These are phyloP conservation scores for Aspergillus diversus DNA, from an alignment of 495 filamentous ascomycete species.

Conservation along the genomic window DNA sequence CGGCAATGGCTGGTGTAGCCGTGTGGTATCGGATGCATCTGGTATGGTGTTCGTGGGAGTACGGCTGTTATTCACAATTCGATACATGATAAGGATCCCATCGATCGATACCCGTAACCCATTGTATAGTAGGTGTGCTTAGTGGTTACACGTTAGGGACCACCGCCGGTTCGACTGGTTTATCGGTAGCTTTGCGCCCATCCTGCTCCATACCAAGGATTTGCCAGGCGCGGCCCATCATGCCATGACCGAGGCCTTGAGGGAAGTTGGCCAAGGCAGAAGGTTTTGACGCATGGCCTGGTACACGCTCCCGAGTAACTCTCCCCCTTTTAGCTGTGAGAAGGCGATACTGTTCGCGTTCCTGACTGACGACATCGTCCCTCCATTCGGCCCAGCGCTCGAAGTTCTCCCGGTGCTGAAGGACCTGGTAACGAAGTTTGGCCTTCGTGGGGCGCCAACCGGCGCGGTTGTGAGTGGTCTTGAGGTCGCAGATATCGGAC, in stretches of 20 bases:
- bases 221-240: conserved; percentile 53
- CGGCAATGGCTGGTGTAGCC: no score
- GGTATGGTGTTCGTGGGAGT: no score
- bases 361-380: conserved; percentile 54
- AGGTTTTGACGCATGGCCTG: conserved; percentile 34
- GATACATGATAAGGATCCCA: no score
- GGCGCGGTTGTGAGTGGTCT: conserved; percentile 53
- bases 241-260: conserved; percentile 43
- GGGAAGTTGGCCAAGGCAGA: conserved; percentile 38
- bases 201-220: conserved; percentile 50
- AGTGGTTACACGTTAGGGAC: conserved; percentile 11
- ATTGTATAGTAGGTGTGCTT: no score
- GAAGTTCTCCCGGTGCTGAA: conserved; percentile 62
- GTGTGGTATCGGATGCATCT: no score
- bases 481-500: conserved; percentile 60
- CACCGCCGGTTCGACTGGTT: conserved; percentile 22
- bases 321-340: conserved; percentile 42
- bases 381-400: conserved; percentile 64
- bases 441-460: conserved; percentile 63
- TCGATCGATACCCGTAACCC: no score
- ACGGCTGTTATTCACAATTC: no score
- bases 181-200: conserved; percentile 29
- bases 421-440: conserved; percentile 61
- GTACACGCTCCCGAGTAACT: conserved; percentile 30
- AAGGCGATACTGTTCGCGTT: conserved; percentile 48